Evolutionary conservation across 306 rosid genomes (phyloP).

Genomic region (Cicer judaicum): DNA sequence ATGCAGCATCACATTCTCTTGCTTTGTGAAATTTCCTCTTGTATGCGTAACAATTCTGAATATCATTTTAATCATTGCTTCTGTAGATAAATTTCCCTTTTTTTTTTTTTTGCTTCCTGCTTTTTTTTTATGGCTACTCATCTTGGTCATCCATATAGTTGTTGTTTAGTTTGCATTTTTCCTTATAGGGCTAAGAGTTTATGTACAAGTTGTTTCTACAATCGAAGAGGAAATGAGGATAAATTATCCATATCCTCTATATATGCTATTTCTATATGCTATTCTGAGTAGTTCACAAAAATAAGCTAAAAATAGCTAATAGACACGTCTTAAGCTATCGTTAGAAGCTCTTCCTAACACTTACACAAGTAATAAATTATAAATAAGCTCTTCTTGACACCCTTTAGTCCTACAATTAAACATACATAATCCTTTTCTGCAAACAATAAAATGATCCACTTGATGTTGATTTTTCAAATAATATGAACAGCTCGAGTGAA

Average conservation of each 20-base stretch:
- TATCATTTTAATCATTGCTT: conserved; percentile 5
- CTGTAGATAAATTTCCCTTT: not conserved
- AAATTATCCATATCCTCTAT: not conserved
- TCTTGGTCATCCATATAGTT: conserved; percentile 1
- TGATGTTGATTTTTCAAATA: conserved; percentile 12
- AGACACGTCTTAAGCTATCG: not conserved
- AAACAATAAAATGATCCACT: conserved; percentile 3
- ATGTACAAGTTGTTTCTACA: not conserved
- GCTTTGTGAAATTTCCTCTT: not conserved
- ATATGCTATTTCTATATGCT: not conserved
- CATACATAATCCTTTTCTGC: conserved; percentile 5
- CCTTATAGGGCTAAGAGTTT: not conserved
- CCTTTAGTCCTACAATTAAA: not conserved
- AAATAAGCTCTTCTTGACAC: not conserved
- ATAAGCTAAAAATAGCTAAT: not conserved
- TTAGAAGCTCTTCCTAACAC: not conserved
- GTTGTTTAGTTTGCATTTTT: conserved; percentile 4
- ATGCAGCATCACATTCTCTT: not conserved
- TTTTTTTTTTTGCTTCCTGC: not conserved
- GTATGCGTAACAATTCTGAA: conserved; percentile 1
- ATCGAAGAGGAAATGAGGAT: not conserved
- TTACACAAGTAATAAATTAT: not conserved
- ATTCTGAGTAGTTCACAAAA: not conserved
- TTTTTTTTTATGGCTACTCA: not conserved
- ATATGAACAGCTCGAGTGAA: not conserved